Base-by-base conservation (phyloP, 768 basidiomycete species). In the Suillus subaureus region DNA sequence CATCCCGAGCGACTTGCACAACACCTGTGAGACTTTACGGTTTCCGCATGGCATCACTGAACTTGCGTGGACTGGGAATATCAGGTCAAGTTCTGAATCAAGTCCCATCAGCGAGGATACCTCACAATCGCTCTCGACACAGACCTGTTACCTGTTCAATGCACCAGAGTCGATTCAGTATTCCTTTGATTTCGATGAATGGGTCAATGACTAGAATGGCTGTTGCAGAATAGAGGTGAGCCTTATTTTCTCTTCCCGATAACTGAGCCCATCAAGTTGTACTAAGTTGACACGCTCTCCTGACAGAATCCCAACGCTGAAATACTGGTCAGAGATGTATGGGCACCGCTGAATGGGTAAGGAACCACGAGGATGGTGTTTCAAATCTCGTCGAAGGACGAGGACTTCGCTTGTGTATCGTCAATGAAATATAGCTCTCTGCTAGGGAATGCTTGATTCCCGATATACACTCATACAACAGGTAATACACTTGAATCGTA, bases 321-420 rank as follows among this genome's bases (percentile, higher is more conserved):
- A 26, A 51, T 26, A 26, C 23, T 47, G 47, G n/a, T 12, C 47
- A 13, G n/a, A n/a, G n/a, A n/a, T 12, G 11, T 2, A 49, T 49
- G n/a, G 5, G 13, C 13, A 0, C 23, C n/a, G 6, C n/a, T 49
- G 12, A 13, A 13, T 23, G n/a, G 11, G 23, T 3, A 49, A 6
- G 12, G 47, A 23, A 49, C 4, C 12, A 13, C n/a, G 23, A 49
- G 6, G 45, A 23, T 6, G 6, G 23, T 26, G 23, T 49, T n/a
- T 23, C 47, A 47, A 23, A 47, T 6, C n/a, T 47, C n/a, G 6
- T 3, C 6, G 23, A 49, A 78, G 35, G 77, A 85, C 65, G 85
- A 85, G 61, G 89, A 90, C 70, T 83, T 83, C 11, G 74, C 85
- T 82, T 28, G 1, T 28, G 26, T 51, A 7, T 26, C 7, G 23